Conservation (phyloP, 2,329 filamentous ascomycete genomes). For the Malbranchea zuffiana region DNA sequence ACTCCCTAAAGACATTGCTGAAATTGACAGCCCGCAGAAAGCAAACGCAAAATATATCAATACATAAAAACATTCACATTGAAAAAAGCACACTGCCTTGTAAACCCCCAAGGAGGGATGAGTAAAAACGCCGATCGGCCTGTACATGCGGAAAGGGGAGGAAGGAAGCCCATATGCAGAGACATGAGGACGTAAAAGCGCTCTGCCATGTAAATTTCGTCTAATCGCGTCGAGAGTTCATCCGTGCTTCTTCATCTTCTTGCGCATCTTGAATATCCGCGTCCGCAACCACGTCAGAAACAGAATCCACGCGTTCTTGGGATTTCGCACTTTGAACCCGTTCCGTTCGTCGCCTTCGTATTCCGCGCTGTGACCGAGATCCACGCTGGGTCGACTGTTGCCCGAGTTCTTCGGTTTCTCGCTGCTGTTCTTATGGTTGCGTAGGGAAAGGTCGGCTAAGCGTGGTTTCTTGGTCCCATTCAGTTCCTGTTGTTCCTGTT, state of each 20-base stretch:
- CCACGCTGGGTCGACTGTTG: background rate
- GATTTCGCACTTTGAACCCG: constrained; percentile 17
- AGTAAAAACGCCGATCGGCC: constrained; percentile 3
- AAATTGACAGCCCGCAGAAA: too few species aligned
- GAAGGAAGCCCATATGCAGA: background rate
- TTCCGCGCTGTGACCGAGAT: background rate
- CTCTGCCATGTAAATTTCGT: constrained; percentile 1
- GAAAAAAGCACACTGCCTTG: constrained; percentile 1
- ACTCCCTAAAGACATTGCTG: too few species aligned
- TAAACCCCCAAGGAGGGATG: background rate
- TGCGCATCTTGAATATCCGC: constrained; percentile 42
- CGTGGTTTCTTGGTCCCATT: background rate
- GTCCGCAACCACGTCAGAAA: constrained; percentile 49
- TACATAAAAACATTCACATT: background rate
- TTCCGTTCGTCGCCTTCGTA: background rate
- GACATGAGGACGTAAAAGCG: background rate
- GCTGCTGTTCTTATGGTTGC: constrained; percentile 3
- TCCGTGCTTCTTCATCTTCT: constrained; percentile 20
- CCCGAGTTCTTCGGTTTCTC: constrained; percentile 7
- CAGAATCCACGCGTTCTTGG: constrained; percentile 37
- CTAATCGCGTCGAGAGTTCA: too few species aligned
- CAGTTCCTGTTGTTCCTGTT: constrained; percentile 18
- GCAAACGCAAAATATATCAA: background rate
- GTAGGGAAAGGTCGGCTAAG: constrained; percentile 10
- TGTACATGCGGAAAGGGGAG: constrained; percentile 1